Percentiles rank a stretch among this genome's conserved stretches.
Evolutionary conservation across 192 early-diverging fungal genomes (phyloP).

Genomic region (Coemansia sp.): DNA sequence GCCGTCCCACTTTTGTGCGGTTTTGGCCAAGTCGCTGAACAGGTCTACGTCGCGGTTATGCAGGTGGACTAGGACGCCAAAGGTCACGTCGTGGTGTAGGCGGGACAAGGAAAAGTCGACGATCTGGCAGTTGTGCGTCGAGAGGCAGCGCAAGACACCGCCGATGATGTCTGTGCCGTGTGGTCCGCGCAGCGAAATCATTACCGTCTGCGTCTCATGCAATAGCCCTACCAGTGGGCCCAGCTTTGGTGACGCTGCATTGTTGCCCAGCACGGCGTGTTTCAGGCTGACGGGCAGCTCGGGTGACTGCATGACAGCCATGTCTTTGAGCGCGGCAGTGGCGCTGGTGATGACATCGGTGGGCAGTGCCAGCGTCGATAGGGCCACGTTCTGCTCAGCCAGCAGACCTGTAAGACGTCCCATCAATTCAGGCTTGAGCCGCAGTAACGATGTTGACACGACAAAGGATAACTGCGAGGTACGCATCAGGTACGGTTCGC

Average conservation of each 20-base stretch:
- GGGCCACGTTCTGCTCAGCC: constrained; percentile 27
- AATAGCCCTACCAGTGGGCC: constrained; percentile 41
- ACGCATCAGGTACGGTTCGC: constrained; percentile 72
- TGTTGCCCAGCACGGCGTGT: constrained; percentile 51
- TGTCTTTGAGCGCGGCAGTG: constrained; percentile 20
- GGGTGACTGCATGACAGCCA: constrained; percentile 1
- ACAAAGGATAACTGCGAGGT: constrained; percentile 70
- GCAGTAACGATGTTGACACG: constrained; percentile 62
- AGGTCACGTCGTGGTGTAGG: constrained; percentile 92
- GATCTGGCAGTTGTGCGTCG: constrained; percentile 74
- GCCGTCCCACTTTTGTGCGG: constrained; percentile 85
- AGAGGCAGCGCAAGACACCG: constrained; percentile 73
- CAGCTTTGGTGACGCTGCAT: constrained; percentile 56
- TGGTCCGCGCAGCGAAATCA: constrained; percentile 80
- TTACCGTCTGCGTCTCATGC: constrained; percentile 67
- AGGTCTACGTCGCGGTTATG: constrained; percentile 73
- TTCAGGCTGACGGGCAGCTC: constrained; percentile 15
- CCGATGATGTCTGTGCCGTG: constrained; percentile 94
- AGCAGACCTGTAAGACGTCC: constrained; percentile 58
- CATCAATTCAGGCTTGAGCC: constrained; percentile 72
- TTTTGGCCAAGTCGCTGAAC: constrained; percentile 73
- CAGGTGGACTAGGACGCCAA: constrained; percentile 82
- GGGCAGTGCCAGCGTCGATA: constrained; percentile 35
- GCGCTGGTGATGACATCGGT: constrained; percentile 18
- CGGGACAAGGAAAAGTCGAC: constrained; percentile 87